These are phyloP conservation scores for Saccharomyces uvarum DNA, from an alignment of 1,139 yeast species.

Conservation along the genomic window DNA sequence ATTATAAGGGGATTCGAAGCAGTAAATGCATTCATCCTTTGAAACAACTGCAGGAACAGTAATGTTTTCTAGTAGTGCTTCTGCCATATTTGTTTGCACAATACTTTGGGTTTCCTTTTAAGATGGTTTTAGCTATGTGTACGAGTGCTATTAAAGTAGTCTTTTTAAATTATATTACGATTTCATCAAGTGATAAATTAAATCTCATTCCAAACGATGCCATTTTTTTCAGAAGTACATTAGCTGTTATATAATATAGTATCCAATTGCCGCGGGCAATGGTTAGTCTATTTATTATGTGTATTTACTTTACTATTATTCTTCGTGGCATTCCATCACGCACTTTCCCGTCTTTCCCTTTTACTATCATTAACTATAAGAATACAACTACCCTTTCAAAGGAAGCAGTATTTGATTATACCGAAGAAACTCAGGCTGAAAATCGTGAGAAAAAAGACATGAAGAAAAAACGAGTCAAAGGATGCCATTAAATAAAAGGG, in stretches of 20 bases:
- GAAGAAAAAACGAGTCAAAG: slow-evolving; percentile 35
- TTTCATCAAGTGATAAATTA: not conserved
- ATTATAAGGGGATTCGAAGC: slow-evolving; percentile 28
- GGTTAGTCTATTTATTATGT: not conserved
- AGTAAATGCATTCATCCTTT: slow-evolving; percentile 32
- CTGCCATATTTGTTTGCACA: slow-evolving; percentile 1
- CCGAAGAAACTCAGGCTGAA: slow-evolving; percentile 31
- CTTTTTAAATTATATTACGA: not conserved
- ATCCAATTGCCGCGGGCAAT: not conserved
- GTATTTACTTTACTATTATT: not conserved
- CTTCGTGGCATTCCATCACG: not conserved
- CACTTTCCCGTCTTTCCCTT: not conserved
- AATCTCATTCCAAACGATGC: not conserved
- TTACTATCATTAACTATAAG: not conserved
- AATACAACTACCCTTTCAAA: not conserved
- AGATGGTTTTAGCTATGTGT: not conserved
- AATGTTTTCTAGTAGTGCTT: slow-evolving; percentile 7
- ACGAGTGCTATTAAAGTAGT: not conserved
- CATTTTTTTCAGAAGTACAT: not conserved
- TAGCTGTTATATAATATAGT: not conserved
- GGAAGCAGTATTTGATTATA: slow-evolving; percentile 24
- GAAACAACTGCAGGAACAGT: slow-evolving; percentile 25
- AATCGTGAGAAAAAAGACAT: slow-evolving; percentile 30
- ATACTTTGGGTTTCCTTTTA: not conserved
- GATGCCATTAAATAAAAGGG: slow-evolving; percentile 38